Base-by-base conservation (phyloP, 2,329 filamentous ascomycete species). In the Fusarium torreyae region DNA sequence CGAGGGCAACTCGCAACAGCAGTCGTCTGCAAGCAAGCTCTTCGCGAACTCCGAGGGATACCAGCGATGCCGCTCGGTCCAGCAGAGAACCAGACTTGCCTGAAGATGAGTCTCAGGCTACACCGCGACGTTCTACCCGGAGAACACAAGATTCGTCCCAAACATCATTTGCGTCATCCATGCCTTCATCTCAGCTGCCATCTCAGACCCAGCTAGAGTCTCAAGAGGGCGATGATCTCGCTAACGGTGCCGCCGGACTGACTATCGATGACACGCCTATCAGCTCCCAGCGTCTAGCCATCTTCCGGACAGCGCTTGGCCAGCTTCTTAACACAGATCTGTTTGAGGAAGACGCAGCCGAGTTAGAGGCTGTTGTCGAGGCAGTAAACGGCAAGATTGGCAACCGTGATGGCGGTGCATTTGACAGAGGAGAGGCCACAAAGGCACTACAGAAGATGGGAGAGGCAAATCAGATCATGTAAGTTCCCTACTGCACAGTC, bases 391-490 rank as follows among this genome's bases (percentile, higher is more conserved):
- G 82, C 6, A 88, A 89, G 72, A 74, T 97, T 46, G 85, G 87
- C 15, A 75, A 81, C 42, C 74, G 80, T 4, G 77, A 82, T 26
- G 86, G 86, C 6, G 86, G 87, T 9, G 80, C 85, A 38, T 99
- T 97, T 81, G 86, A 84, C 26, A 86, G 86, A 38, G 84, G 83
- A 0, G 96, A 99, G 80, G 93, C 92, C 1, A 82, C 91, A 60
- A 88, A 91, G 78, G 94, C 94, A 44, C 83, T 99, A 58, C 88
- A 89, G 79, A 89, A 87, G 77, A 90, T 99, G 88, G 91, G 93
- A 74, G 90, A 92, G 69, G 85, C 87, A 73, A 98, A 98, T 79
- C 91, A 95, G 83, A 90, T 99, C 77, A 99, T 99, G 94, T 95
- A 84, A 88, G 92, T 89, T 57, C 43, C 20, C 28, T 39, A 13